A percentile compares a stretch with the other conserved stretches of the same genome.
phyloP scores from a whole-genome alignment of 1,139 yeast genomes.

The Kazachstania sp. region DNA sequence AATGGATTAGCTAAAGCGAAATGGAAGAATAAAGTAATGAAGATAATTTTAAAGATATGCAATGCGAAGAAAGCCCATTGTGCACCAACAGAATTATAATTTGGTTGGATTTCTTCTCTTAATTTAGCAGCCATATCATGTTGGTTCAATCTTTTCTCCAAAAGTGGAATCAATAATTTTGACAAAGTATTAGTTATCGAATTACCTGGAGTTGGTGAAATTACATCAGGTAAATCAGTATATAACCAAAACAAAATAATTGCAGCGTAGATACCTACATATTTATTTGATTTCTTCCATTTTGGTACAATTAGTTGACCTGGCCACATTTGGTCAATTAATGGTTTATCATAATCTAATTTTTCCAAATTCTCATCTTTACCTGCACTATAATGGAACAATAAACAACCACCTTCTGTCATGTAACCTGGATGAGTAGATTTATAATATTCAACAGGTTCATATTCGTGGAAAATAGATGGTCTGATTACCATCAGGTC shows the following conservation, averaged over 20 bases:
- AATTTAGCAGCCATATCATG: conserved; percentile 39
- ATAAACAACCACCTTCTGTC: conserved; percentile 72
- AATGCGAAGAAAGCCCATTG: conserved; percentile 63
- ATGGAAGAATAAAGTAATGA: conserved; percentile 52
- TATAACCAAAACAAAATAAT: conserved; percentile 65
- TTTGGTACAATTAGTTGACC: conserved; percentile 82
- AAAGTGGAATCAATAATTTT: conserved; percentile 30
- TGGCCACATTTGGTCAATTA: conserved; percentile 67
- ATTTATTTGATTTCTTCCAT: conserved; percentile 55
- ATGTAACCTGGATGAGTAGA: conserved; percentile 76
- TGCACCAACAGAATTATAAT: conserved; percentile 36
- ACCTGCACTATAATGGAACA: conserved; percentile 56
- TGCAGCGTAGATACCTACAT: conserved; percentile 39
- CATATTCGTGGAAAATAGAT: conserved; percentile 54
- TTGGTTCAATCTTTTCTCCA: conserved; percentile 30
- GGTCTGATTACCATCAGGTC: conserved; percentile 73
- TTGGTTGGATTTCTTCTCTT: conserved; percentile 39
- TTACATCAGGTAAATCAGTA: conserved; percentile 81
- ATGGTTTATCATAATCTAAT: conserved; percentile 40
- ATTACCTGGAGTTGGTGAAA: conserved; percentile 88
- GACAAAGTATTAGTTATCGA: conserved; percentile 65
- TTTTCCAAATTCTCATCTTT: conserved; percentile 36
- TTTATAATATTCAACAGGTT: conserved; percentile 59
- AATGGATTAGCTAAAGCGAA: conserved; percentile 74
- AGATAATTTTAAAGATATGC: conserved; percentile 53